A percentile compares a stretch with the other conserved stretches of the same genome.
These are phyloP conservation scores for Metarhizium guizhouense DNA, from an alignment of 2,329 filamentous ascomycete species.

Conservation along the genomic window DNA sequence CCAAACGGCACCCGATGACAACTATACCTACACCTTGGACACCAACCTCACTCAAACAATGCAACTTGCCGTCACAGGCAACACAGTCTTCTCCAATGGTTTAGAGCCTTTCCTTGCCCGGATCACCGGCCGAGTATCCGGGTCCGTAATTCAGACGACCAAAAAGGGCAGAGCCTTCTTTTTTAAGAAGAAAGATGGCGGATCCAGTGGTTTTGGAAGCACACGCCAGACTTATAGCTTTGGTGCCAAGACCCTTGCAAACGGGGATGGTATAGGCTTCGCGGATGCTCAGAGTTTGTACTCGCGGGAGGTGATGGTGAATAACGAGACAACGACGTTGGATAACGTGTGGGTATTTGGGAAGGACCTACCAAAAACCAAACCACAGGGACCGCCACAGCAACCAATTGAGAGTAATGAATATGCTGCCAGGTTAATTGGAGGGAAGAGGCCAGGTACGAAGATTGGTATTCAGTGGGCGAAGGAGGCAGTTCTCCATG, in stretches of 20 bases:
- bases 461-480: not conserved
- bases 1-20: not conserved
- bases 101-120: slow-evolving; percentile 43
- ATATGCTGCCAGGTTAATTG: not conserved
- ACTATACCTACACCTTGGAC: slow-evolving; percentile 16
- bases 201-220: slow-evolving; percentile 41
- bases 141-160: slow-evolving; percentile 33
- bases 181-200: slow-evolving; percentile 34
- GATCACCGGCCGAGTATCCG: slow-evolving; percentile 12
- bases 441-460: not conserved
- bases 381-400: not conserved
- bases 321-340: slow-evolving; percentile 41
- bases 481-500: not conserved
- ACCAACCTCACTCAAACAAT: slow-evolving; percentile 31
- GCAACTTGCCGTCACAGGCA: slow-evolving; percentile 26
- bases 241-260: slow-evolving; percentile 21
- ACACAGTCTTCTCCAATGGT: slow-evolving; percentile 45
- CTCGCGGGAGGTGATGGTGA: slow-evolving; percentile 43
- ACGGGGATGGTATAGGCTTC: slow-evolving; percentile 1
- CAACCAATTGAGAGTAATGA: not conserved
- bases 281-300: slow-evolving; percentile 37
- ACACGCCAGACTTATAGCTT: slow-evolving; percentile 50
- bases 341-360: slow-evolving; percentile 30
- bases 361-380: not conserved
- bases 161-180: slow-evolving; percentile 52